phyloP scores from a whole-genome alignment of 345 rosid species.

The Aquilaria yunnanensis region DNA sequence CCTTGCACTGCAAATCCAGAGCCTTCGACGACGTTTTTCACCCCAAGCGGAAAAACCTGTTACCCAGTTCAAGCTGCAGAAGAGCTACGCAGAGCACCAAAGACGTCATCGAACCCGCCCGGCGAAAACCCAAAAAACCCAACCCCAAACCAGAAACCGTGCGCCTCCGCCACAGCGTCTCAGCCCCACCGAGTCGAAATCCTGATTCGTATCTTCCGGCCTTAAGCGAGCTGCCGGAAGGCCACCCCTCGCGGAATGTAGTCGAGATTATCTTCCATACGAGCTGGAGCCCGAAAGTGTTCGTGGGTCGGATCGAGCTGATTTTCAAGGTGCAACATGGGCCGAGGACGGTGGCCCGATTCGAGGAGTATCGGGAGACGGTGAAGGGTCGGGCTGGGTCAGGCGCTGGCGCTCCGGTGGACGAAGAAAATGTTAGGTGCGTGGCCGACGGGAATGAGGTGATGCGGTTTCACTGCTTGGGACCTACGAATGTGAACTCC shows the following conservation, averaged over 20 bases:
- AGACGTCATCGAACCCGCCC: conserved; percentile 59
- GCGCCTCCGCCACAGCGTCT: no score
- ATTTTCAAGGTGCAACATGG: conserved; percentile 87
- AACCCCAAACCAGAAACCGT: conserved; percentile 27
- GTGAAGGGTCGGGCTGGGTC: conserved; percentile 55
- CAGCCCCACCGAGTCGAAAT: conserved; percentile 24
- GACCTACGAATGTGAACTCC: conserved; percentile 38
- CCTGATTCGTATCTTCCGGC: conserved; percentile 55
- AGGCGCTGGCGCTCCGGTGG: conserved; percentile 11
- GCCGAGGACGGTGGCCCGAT: conserved; percentile 59
- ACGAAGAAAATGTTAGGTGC: conserved; percentile 73
- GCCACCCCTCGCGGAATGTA: conserved; percentile 87
- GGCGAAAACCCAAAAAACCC: conserved; percentile 18
- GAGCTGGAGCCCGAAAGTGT: conserved; percentile 78
- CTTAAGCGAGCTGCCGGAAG: conserved; percentile 70
- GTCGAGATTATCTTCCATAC: conserved; percentile 93
- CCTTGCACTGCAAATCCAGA: conserved; percentile 86
- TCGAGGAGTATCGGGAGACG: conserved; percentile 83
- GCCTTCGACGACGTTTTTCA: conserved; percentile 82
- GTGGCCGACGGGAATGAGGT: conserved; percentile 94
- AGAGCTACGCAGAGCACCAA: conserved; percentile 48
- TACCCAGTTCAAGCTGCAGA: conserved; percentile 65
- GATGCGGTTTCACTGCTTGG: conserved; percentile 85
- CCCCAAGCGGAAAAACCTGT: conserved; percentile 38
- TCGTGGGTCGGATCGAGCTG: conserved; percentile 77